phyloP scores from a whole-genome alignment of 768 basidiomycete genomes.

The Mycena venus region DNA sequence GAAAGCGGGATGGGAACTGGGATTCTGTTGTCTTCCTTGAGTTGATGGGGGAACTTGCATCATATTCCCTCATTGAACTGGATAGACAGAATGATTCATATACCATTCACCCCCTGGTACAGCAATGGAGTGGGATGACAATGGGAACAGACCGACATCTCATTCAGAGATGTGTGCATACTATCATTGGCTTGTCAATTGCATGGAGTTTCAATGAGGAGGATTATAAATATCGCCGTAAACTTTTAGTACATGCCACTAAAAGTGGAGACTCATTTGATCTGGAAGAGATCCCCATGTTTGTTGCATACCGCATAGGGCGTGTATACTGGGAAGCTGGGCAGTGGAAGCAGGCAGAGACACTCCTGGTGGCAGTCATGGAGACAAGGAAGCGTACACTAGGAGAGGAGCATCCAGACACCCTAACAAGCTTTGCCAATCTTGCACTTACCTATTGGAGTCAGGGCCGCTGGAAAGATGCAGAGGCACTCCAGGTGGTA shows the following conservation, averaged over 20 bases:
- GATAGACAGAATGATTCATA: background rate
- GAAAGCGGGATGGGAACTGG: background rate
- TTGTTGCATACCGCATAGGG: background rate
- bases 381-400: background rate
- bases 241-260: background rate
- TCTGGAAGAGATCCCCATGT: background rate
- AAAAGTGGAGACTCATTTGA: background rate
- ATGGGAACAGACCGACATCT: background rate
- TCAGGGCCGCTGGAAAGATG: background rate
- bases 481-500: background rate
- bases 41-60: background rate
- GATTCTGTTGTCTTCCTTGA: background rate
- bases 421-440: background rate
- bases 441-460: background rate
- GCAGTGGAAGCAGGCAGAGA: background rate
- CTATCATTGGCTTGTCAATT: background rate
- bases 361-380: background rate
- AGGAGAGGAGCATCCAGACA: no score
- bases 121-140: background rate
- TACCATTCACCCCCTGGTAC: background rate
- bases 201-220: background rate
- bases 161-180: background rate
- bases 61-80: background rate
- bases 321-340: background rate
- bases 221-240: background rate